Base-by-base conservation (phyloP, 2,329 filamentous ascomycete species). In the Dendrostoma leiphaemia region DNA sequence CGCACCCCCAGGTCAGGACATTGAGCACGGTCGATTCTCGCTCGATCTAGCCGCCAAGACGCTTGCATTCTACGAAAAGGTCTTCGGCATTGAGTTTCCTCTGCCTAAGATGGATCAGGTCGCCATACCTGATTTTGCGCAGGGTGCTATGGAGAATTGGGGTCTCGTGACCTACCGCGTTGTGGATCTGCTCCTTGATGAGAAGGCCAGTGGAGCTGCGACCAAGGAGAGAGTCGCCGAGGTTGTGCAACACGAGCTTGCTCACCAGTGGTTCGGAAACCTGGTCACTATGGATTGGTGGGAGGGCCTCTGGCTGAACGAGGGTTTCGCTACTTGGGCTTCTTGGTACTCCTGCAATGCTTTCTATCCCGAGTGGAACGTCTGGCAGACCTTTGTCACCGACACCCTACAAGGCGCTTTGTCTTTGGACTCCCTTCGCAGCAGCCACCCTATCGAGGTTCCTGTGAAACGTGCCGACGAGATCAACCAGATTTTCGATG, bases 101-200 rank as follows among this genome's bases (percentile, higher is more conserved):
- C 77, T 96, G 38, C 91, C 91, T 49, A 96, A 96, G 81, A 94
- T 96, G 89, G 91, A 96, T 72, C 94, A 96, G 88, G 86, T 96
- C 63, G 92, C 93, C 41, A 92, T 97, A 66, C 93, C 93, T 15
- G 93, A 97, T 69, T 97, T 97, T 69, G 91, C 91, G 48, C 91
- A 91, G 46, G 93, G 93, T 59, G 93, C 92, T 56, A 97, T 97
- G 92, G 92, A 97, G 79, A 97, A 97, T 71, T 97, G 93, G 93
- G 93, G 93, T 67, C 78, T 97, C 49, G 85, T 97, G 62, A 97
- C 93, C 6, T 97, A 97, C 75, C 88, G 93, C 61, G 89, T 96
- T 21, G 92, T 97, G 31, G 91, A 95, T 67, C 73, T 97, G 44
- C 81, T 97, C 56, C 84, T 96, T 59, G 93, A 97, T 64, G 91